phyloP scores from a whole-genome alignment of 2,329 filamentous ascomycete genomes.

The Fusarium burgessii region DNA sequence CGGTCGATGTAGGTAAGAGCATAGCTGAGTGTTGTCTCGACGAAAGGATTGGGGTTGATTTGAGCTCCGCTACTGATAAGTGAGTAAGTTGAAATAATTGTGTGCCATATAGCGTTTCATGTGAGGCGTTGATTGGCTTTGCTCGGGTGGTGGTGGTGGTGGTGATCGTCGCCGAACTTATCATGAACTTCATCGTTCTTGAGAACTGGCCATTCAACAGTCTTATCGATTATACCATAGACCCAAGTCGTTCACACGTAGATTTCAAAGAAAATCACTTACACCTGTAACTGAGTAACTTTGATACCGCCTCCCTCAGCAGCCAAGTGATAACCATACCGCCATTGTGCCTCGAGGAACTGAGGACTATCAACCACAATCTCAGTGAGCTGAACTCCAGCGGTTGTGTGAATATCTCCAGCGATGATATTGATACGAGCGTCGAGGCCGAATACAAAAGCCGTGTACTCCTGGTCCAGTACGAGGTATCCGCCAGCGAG shows the following conservation, averaged over 20 bases:
- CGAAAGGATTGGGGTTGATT: constrained; percentile 78
- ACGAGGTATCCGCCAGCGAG: constrained; percentile 96
- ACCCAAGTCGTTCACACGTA: not conserved
- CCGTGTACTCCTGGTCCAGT: constrained; percentile 87
- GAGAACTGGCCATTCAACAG: not conserved
- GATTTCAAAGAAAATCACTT: constrained; percentile 56
- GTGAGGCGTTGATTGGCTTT: constrained; percentile 1
- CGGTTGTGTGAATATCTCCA: constrained; percentile 66
- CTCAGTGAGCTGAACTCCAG: constrained; percentile 74
- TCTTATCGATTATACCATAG: not conserved
- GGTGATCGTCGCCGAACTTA: constrained; percentile 5
- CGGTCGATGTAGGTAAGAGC: constrained; percentile 82
- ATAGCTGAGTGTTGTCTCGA: constrained; percentile 91
- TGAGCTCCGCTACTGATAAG: constrained; percentile 56
- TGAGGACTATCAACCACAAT: constrained; percentile 93
- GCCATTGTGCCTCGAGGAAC: constrained; percentile 88
- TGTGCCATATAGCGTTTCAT: not conserved
- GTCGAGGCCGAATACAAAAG: constrained; percentile 75
- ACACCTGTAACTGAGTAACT: constrained; percentile 83
- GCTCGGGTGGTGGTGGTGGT: not conserved
- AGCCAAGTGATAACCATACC: constrained; percentile 80
- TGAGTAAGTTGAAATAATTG: constrained; percentile 27
- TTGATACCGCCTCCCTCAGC: constrained; percentile 82
- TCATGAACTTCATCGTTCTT: constrained; percentile 2
- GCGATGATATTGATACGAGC: constrained; percentile 76